These are phyloP conservation scores for Psilocybe tampanensis DNA, from an alignment of 768 basidiomycete species.

Conservation along the genomic window DNA sequence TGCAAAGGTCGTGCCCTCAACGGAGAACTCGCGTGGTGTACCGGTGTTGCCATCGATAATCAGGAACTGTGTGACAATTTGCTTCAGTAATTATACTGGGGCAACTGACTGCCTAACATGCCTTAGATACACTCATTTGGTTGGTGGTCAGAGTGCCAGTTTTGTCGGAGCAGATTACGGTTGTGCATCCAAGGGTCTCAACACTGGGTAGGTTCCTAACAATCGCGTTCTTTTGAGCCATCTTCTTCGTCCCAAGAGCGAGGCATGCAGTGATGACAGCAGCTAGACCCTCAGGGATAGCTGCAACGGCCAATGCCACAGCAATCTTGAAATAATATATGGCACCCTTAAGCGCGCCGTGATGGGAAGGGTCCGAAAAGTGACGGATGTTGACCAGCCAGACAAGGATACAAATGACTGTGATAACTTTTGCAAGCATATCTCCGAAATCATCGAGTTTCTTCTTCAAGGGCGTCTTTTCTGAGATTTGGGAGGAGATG, in stretches of 20 bases:
- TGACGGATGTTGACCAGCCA: slow-evolving; percentile 98
- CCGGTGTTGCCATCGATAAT: slow-evolving; percentile 60
- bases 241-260: slow-evolving; percentile 96
- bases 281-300: slow-evolving; percentile 97
- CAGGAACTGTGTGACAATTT: slow-evolving; percentile 58
- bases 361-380: slow-evolving; percentile 95
- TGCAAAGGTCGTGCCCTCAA: slow-evolving; percentile 93
- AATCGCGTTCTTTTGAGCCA: slow-evolving; percentile 99
- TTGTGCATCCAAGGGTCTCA: slow-evolving; percentile 96
- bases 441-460: slow-evolving; percentile 99
- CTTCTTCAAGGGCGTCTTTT: slow-evolving; percentile 96
- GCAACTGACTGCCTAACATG: slow-evolving; percentile 31
- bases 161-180: slow-evolving; percentile 99
- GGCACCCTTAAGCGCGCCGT: slow-evolving; percentile 88
- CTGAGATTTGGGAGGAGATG: slow-evolving; percentile 88
- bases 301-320: slow-evolving; percentile 97
- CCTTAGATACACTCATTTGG: slow-evolving; percentile 94
- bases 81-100: not conserved
- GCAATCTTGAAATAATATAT: slow-evolving; percentile 99
- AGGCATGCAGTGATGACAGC: slow-evolving; percentile 98
- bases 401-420: slow-evolving; percentile 94
- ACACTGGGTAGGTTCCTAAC: slow-evolving; percentile 96
- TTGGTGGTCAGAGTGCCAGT: slow-evolving; percentile 96
- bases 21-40: slow-evolving; percentile 65
- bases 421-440: slow-evolving; percentile 95